Conservation (phyloP, 2,329 filamentous ascomycete species). For the Pestalotiopsis sp. region DNA sequence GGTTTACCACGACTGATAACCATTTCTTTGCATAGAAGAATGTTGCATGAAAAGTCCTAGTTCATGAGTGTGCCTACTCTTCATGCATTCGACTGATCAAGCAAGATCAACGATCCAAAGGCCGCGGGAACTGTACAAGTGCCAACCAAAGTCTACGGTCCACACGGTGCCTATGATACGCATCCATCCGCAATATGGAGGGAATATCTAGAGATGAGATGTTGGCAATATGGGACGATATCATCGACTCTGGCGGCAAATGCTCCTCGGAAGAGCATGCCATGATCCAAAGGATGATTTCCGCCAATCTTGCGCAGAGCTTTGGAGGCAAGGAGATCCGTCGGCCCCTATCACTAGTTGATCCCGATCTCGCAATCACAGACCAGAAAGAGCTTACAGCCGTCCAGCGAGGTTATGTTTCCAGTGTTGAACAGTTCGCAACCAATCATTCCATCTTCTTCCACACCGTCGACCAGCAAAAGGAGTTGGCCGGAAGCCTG, state of each 20-base stretch:
- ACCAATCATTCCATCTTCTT: constrained; percentile 53
- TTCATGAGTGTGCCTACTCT: background rate
- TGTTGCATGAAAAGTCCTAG: background rate
- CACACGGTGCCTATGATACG: background rate
- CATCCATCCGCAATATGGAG: background rate
- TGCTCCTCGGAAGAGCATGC: constrained; percentile 49
- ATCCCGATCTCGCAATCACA: constrained; percentile 37
- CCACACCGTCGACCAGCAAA: constrained; percentile 21
- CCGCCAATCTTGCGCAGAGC: constrained; percentile 54
- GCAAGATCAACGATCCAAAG: background rate
- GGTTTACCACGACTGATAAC: background rate
- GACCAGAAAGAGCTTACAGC: constrained; percentile 44
- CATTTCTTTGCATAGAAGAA: background rate
- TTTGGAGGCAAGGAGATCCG: constrained; percentile 44
- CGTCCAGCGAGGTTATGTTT: constrained; percentile 56
- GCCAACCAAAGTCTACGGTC: background rate
- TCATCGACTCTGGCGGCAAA: background rate
- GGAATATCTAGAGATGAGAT: constrained; percentile 22
- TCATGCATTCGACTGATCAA: background rate
- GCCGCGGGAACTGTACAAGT: background rate
- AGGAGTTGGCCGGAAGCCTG: constrained; percentile 22
- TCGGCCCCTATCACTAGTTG: constrained; percentile 52
- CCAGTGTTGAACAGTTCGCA: constrained; percentile 54
- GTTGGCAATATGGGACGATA: constrained; percentile 24
- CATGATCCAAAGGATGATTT: constrained; percentile 57